Base-by-base conservation (phyloP, 768 basidiomycete species). In the Mycena leptocephala region DNA sequence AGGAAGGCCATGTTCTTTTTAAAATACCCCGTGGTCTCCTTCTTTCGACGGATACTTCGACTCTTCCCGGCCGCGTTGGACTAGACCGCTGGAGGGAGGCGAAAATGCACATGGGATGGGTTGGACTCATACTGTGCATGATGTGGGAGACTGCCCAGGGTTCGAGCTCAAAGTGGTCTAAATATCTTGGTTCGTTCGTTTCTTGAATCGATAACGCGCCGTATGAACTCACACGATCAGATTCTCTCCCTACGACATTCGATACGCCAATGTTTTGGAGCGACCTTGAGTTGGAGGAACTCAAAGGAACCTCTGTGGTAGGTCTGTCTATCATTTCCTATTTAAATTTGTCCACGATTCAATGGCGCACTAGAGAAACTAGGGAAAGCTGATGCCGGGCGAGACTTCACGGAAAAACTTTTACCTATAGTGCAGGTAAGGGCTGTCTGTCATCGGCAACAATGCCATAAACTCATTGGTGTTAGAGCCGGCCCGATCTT, bases 251-350 rank as follows among this genome's bases (percentile, higher is more conserved):
- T 0, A 87, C 80, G 16, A 75, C 78, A 16, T 99, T 99, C 81
- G 90, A 94, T 78, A 97, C 97, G 0, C 96, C 97, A 0, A 99
- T 99, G 95, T 97, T 99, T 81, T 99, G 98, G 98, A 86, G 82
- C 53, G 88, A 90, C 3, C 89, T 89, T 3, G 96, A 98, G 68
- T 84, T 97, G 13, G 83, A 86, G 30, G 93, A 96, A 77, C 88
- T 99, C 18, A 85, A 88, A 72, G 98, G 97, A 0, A 98, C 97
- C 55, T 90, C 93, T n/a, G 92, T 99, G 84, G 89, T 96, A 89
- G 92, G 96, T 96, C 82, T 81, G 90, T 92, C 82, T 51, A 51
- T 30, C 39, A 24, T 65, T 41, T 72, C 28, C n/a, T n/a, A 16
- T 53, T 53, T 24, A 39, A 16, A 28, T 78, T 55, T 75, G 53